Base-by-base conservation (phyloP, 352 stramenopile species). In the Phytophthora parvispora region DNA sequence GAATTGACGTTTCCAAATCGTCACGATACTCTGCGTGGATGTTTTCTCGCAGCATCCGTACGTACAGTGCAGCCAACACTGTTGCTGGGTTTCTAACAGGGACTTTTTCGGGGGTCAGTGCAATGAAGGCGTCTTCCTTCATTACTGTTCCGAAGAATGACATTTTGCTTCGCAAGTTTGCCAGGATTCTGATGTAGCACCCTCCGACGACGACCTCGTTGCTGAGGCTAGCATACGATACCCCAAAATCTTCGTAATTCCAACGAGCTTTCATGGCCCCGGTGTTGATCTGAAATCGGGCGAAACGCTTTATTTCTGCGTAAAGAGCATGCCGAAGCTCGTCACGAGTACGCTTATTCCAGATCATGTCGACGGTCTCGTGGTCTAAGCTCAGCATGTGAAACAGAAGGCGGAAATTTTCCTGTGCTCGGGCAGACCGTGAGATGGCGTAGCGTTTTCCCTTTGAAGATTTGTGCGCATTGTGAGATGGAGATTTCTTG, bases 331-430 rank as follows among this genome's bases (percentile, higher is more conserved):
- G 83, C 9, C 91, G 89, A 43, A 99, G 82, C 63, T 99, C 96
- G 8, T 87, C 80, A 24, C 96, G 79, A 1, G 95, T 98, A 56
- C 86, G 72, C 27, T 90, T 78, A 66, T 96, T 99, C 97, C 97
- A 99, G 61, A 99, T 96, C 51, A 99, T 74, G 64, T 99, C 93
- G 7, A 98, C 85, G 3, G 89, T 74, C 49, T 95, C 80, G 68
- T 99, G 95, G 55, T 99, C 94, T 58, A 96, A 72, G n/a, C 80
- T 88, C 5, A 99, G 80, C 66, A 98, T 93, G 75, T 98, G 92
- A 73, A 99, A 99, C 31, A 99, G 82, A 8, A 98, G 77, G n/a
- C 88, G 80, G 63, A 99, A 99, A 72, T 99, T 99, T 58, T 99
- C 95, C 22, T 80, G 78, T 31, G 75, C 38, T 12, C 66, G 66